Evolutionary conservation across 169 alveolate species (phyloP).

Genomic region (Plasmodium knowlesi): DNA sequence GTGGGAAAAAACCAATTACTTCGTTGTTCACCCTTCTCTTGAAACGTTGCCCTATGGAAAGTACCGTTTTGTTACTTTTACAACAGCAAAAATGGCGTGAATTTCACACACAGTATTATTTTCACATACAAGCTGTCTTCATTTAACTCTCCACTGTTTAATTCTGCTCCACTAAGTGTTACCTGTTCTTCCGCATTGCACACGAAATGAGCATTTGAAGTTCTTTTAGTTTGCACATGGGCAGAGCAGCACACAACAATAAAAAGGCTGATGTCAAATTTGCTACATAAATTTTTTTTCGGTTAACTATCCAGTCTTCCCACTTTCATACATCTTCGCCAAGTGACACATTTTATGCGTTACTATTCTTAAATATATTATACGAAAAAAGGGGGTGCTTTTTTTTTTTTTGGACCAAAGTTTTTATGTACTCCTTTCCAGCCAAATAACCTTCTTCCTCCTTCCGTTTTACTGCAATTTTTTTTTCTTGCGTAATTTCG

Average conservation of each 20-base stretch:
- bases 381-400: constrained; percentile 22
- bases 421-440: constrained; percentile 45
- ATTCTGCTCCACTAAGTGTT: neutral
- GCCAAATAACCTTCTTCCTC: constrained; percentile 18
- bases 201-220: neutral
- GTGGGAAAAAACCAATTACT: neutral
- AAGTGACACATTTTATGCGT: neutral
- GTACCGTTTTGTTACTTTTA: neutral
- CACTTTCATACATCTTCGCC: neutral
- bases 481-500: constrained; percentile 35
- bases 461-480: constrained; percentile 31
- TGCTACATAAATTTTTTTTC: neutral
- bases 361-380: constrained; percentile 22
- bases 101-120: neutral
- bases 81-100: neutral
- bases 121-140: neutral
- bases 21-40: neutral
- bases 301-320: neutral
- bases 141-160: neutral
- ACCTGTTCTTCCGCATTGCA: neutral
- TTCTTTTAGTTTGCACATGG: neutral
- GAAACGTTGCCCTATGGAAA: neutral
- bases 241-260: neutral
- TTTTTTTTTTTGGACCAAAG: constrained; percentile 21
- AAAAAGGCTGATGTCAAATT: neutral